Conservation (phyloP, 169 alveolate species). For the Gregarina niphandrodes region DNA sequence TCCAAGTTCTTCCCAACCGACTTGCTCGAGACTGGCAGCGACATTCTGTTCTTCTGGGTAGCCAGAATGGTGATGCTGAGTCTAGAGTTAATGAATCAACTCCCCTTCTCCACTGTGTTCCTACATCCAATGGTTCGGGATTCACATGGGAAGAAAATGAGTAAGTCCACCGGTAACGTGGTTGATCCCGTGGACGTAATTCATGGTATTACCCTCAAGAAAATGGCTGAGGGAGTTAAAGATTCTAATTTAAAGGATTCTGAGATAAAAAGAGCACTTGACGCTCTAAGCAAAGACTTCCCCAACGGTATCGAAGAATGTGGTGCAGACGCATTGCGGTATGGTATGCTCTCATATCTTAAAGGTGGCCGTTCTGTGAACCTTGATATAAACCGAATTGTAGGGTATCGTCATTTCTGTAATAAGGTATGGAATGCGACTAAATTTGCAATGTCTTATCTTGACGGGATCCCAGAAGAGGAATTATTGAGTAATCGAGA, state of each 20-base stretch:
- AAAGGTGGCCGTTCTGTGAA: conserved; percentile 76
- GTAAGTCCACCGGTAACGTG: conserved; percentile 91
- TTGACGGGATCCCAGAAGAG: conserved; percentile 32
- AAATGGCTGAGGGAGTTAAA: conserved; percentile 51
- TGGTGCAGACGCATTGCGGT: conserved; percentile 97
- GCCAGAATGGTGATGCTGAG: conserved; percentile 97
- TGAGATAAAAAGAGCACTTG: conserved; percentile 3
- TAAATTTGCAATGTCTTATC: conserved; percentile 56
- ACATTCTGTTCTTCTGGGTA: conserved; percentile 98
- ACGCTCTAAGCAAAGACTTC: conserved; percentile 66
- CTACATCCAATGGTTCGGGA: conserved; percentile 95
- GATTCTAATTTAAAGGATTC: conserved; percentile 59
- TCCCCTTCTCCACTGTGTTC: conserved; percentile 88
- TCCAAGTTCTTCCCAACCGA: conserved; percentile 81
- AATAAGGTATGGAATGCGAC: conserved; percentile 90
- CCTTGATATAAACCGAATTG: conserved; percentile 79
- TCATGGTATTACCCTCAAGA: conserved; percentile 70
- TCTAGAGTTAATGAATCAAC: conserved; percentile 63
- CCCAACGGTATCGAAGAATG: conserved; percentile 96
- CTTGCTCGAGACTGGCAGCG: conserved; percentile 85
- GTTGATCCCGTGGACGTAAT: conserved; percentile 94
- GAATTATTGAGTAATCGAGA: conserved; percentile 11
- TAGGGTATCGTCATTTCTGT: conserved; percentile 86
- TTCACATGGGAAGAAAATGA: conserved; percentile 88
- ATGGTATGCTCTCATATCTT: conserved; percentile 65